These are phyloP conservation scores for Pulicaria dysenterica DNA, from an alignment of 129 eudicot species.

Conservation along the genomic window DNA sequence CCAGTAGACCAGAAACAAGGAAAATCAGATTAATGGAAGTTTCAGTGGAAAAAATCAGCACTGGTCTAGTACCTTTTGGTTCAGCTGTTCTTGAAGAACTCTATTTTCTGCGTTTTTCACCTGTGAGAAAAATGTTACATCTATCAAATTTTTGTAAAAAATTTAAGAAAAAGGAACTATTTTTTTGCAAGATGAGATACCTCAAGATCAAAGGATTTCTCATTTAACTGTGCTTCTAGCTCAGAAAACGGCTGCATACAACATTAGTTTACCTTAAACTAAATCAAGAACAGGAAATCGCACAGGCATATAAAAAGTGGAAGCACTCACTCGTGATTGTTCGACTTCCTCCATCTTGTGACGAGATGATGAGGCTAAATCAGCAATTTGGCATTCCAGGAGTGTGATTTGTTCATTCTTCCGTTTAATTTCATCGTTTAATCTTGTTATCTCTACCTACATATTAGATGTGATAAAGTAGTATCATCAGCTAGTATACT, in stretches of 20 bases:
- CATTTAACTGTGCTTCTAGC: constrained; percentile 67
- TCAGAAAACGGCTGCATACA: constrained; percentile 60
- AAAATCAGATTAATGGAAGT: constrained; percentile 1
- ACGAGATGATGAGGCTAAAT: constrained; percentile 40
- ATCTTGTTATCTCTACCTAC: constrained; percentile 66
- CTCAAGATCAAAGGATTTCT: constrained; percentile 93
- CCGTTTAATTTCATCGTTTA: constrained; percentile 60
- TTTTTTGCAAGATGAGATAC: constrained; percentile 42
- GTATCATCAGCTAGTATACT: constrained; percentile 10
- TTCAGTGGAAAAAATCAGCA: neutral
- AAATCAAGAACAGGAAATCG: neutral
- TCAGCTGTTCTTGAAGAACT: constrained; percentile 81
- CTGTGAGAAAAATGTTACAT: constrained; percentile 40
- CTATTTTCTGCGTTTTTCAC: constrained; percentile 82
- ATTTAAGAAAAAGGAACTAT: too few species aligned
- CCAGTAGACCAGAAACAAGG: neutral
- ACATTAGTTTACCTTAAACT: constrained; percentile 10
- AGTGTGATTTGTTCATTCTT: constrained; percentile 70
- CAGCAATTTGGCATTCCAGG: constrained; percentile 61
- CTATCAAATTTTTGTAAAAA: neutral
- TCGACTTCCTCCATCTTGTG: constrained; percentile 55
- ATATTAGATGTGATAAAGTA: constrained; percentile 17
- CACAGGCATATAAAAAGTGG: neutral
- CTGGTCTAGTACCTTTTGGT: constrained; percentile 61
- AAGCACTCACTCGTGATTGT: constrained; percentile 55